Conservation (phyloP, 805 yeast genomes). For the Teunomyces barrocoloradensis region DNA sequence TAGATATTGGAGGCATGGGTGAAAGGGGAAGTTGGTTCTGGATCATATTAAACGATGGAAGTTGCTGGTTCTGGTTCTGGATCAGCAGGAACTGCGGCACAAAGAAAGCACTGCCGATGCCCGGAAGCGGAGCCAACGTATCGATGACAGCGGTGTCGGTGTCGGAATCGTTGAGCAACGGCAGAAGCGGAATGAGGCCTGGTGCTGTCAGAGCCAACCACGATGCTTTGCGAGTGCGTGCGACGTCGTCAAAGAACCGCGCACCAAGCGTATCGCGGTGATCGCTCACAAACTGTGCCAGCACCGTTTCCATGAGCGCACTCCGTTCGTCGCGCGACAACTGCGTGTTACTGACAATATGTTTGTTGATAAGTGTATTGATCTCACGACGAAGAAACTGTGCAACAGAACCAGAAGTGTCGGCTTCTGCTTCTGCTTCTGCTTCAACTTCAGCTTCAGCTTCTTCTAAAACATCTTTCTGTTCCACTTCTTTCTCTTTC, state of each 20-base stretch:
- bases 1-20: slow-evolving; percentile 20
- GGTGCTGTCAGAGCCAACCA: slow-evolving; percentile 10
- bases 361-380: slow-evolving; percentile 6
- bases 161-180: slow-evolving; percentile 26
- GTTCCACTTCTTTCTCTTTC: neutral
- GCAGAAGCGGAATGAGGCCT: slow-evolving; percentile 29
- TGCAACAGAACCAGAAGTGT: slow-evolving; percentile 1
- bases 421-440: neutral
- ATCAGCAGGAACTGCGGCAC: slow-evolving; percentile 21
- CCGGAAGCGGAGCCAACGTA: neutral
- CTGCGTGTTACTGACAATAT: slow-evolving; percentile 6
- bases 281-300: slow-evolving; percentile 12
- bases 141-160: slow-evolving; percentile 12
- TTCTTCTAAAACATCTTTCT: too few species aligned
- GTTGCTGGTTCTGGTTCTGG: slow-evolving; percentile 29
- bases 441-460: neutral
- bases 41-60: slow-evolving; percentile 36
- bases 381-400: slow-evolving; percentile 10
- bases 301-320: slow-evolving; percentile 10
- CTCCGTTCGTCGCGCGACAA: slow-evolving; percentile 8
- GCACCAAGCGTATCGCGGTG: slow-evolving; percentile 10
- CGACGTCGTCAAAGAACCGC: slow-evolving; percentile 6
- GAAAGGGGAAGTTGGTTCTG: slow-evolving; percentile 32
- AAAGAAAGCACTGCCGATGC: slow-evolving; percentile 5
- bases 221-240: neutral